Percentiles rank a stretch among this genome's conserved stretches.
phyloP scores from a whole-genome alignment of 495 filamentous ascomycete species.

The Neurospora sp. region DNA sequence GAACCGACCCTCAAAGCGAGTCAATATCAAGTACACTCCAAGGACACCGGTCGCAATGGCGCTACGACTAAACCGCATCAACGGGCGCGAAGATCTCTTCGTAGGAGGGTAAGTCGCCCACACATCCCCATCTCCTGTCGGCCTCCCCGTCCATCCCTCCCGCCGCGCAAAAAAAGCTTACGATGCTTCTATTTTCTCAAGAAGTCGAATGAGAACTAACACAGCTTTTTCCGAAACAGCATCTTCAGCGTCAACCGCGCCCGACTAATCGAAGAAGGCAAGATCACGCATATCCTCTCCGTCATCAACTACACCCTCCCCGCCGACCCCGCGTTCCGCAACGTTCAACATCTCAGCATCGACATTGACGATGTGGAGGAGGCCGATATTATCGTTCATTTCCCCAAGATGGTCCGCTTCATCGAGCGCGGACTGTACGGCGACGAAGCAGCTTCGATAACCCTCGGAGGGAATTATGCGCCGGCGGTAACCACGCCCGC shows the following conservation, averaged over 20 bases:
- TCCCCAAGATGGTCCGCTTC: constrained; percentile 66
- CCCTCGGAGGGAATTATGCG: background rate
- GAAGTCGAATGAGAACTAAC: constrained; percentile 13
- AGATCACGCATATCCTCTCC: constrained; percentile 88
- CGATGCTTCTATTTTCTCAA: background rate
- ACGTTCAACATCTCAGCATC: constrained; percentile 63
- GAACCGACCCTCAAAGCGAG: background rate
- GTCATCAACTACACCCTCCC: constrained; percentile 42
- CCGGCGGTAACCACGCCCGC: background rate
- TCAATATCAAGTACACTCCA: background rate
- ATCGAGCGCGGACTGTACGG: constrained; percentile 61
- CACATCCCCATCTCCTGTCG: background rate
- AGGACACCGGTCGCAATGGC: constrained; percentile 13
- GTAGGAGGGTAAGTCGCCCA: constrained; percentile 65
- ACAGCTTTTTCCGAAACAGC: constrained; percentile 32
- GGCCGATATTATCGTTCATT: constrained; percentile 73
- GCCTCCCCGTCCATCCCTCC: background rate
- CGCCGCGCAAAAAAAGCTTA: background rate
- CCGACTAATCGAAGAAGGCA: constrained; percentile 52
- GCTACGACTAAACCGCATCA: constrained; percentile 33
- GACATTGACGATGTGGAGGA: constrained; percentile 83
- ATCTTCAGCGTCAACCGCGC: constrained; percentile 65
- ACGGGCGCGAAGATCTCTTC: constrained; percentile 65
- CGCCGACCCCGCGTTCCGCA: constrained; percentile 26
- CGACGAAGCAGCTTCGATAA: constrained; percentile 12